Conservation (phyloP, 768 basidiomycete species). For the Suillus tomentosus region DNA sequence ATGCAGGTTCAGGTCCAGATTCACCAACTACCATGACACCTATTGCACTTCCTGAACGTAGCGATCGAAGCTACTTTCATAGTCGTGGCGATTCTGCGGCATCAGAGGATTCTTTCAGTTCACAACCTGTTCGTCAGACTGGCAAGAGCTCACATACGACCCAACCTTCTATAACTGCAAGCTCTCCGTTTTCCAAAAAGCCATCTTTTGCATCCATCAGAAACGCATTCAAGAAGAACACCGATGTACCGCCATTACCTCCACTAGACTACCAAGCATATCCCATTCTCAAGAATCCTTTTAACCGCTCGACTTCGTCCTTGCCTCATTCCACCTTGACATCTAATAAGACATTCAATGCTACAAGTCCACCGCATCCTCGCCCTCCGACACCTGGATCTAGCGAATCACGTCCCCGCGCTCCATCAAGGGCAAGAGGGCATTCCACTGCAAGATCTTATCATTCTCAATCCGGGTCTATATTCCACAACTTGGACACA, state of each 20-base stretch:
- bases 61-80: constrained; percentile 65
- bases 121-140: constrained; percentile 56
- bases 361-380: constrained; percentile 53
- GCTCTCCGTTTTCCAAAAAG: constrained; percentile 73
- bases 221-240: constrained; percentile 79
- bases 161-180: constrained; percentile 58
- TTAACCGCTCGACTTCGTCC: constrained; percentile 80
- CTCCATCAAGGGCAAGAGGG: constrained; percentile 50
- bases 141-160: constrained; percentile 62
- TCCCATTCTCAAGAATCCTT: constrained; percentile 77
- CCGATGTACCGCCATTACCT: constrained; percentile 77
- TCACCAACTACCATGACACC: constrained; percentile 67
- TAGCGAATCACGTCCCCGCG: constrained; percentile 38
- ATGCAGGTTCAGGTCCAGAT: constrained; percentile 52
- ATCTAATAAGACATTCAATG: constrained; percentile 40
- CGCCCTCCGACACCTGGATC: constrained; percentile 66
- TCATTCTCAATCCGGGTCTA: constrained; percentile 77
- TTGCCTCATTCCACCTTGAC: constrained; percentile 50
- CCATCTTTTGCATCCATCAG: constrained; percentile 84
- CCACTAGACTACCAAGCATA: constrained; percentile 66
- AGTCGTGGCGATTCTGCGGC: constrained; percentile 75
- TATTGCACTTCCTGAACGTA: constrained; percentile 41
- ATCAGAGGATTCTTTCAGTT: constrained; percentile 74
- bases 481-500: constrained; percentile 67
- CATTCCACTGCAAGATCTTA: constrained; percentile 70